Base-by-base conservation (phyloP, 1,284 basidiomycete species). In the Trametes versicolor region DNA sequence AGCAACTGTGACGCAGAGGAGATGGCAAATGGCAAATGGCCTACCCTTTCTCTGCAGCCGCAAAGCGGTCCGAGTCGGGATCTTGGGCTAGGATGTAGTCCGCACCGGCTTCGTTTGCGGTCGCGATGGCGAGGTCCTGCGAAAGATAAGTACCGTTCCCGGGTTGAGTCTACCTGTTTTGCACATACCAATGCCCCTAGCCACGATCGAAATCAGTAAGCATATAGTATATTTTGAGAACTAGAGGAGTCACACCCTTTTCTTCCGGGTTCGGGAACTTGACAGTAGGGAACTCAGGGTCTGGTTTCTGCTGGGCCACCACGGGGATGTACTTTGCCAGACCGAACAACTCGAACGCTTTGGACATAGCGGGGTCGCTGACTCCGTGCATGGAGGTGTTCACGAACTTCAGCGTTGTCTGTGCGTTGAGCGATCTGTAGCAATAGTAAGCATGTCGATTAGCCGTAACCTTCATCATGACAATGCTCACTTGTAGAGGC, bases 331-430 rank as follows among this genome's bases (percentile, higher is more conserved):
- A 90, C 1, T 85, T 80, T 17, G 81, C 71, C 62, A 93, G 87
- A 7, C 87, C 87, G 66, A 87, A 88, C 2, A 78, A 66, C 48
- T 80, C 74, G 66, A 95, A 91, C 0, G 87, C 90, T 60, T 79
- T 76, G 9, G 76, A 77, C 48, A 87, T 82, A 68, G 91, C 90
- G 4, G 80, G 76, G 74, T 94, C 84, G 65, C 92, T 88, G 51
- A 96, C 94, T 0, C 94, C 94, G 71, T 96, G 94, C 91, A 96
- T 90, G 0, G 94, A 92, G 0, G 94, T 96, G 73, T 94, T 94
- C 29, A 94, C 89, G 70, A 95, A 80, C 59, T 72, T 74, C 45
- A 79, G 54, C 0, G 72, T 43, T 7, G 73, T 64, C 15, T 59
- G 60, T 1, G 59, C 48, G 54, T 78, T 79, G 17, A 81, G 62